These are phyloP conservation scores for Tilletiopsis washingtonensis DNA, from an alignment of 1,284 basidiomycete genomes.

Conservation along the genomic window DNA sequence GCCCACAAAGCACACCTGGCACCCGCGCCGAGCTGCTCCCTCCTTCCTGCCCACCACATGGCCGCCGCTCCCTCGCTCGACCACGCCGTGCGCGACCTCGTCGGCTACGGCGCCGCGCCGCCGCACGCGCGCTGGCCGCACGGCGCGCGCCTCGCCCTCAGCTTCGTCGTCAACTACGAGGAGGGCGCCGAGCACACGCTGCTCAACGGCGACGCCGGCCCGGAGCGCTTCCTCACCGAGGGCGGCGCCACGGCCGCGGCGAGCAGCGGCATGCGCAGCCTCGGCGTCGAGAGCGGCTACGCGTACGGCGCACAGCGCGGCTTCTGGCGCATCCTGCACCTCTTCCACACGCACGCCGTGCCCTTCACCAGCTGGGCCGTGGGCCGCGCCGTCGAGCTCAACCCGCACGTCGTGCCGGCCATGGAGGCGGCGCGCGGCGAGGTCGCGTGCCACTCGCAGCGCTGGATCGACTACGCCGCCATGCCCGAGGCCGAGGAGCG, in stretches of 20 bases:
- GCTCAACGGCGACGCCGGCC: conserved; percentile 41
- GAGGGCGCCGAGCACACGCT: conserved; percentile 48
- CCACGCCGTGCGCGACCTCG: conserved; percentile 31
- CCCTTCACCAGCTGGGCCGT: conserved; percentile 47
- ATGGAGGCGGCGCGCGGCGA: conserved; percentile 47
- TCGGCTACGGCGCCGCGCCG: conserved; percentile 47
- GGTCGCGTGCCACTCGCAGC: conserved; percentile 47
- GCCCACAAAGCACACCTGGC: too few species aligned
- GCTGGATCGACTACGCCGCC: conserved; percentile 46
- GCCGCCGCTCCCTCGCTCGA: too few species aligned
- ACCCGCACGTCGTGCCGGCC: conserved; percentile 41
- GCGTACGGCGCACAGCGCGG: conserved; percentile 49
- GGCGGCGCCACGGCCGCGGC: conserved; percentile 34
- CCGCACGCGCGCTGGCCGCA: conserved; percentile 49
- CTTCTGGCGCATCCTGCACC: conserved; percentile 47
- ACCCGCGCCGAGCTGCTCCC: too few species aligned
- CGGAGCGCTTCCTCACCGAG: conserved; percentile 45
- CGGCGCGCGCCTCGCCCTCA: conserved; percentile 46
- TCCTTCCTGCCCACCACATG: too few species aligned
- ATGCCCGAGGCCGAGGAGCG: conserved; percentile 44
- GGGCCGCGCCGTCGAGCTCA: conserved; percentile 47
- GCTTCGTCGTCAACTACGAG: conserved; percentile 49
- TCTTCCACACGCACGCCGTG: conserved; percentile 44
- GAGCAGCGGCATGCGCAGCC: conserved; percentile 2
- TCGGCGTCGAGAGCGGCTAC: conserved; percentile 43